Percentiles rank a stretch among this genome's conserved stretches.
Conservation (phyloP, 139 green algal genomes). For the Diplosphaera chodatii region DNA sequence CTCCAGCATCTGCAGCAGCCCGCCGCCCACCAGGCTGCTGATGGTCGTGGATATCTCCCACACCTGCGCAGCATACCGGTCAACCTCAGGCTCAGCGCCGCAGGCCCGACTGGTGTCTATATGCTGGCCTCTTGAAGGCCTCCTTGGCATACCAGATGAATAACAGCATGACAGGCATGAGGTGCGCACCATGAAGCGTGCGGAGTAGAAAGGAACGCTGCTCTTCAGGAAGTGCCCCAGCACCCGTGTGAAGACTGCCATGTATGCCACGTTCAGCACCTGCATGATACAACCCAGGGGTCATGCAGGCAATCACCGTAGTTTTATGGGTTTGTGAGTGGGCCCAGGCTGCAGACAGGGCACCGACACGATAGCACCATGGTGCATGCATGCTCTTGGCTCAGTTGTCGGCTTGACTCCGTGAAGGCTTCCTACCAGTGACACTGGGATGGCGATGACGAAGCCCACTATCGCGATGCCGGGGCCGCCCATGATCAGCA, state of each 20-base stretch:
- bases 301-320: too few species aligned
- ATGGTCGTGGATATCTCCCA: not conserved
- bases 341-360: too few species aligned
- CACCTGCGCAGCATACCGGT: not conserved
- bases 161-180: too few species aligned
- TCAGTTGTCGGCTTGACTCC: too few species aligned
- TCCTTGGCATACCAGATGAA: too few species aligned
- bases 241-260: not conserved
- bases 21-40: not conserved
- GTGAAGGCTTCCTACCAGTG: not conserved
- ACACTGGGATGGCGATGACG: not conserved
- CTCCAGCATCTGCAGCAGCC: not conserved
- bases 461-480: not conserved
- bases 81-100: too few species aligned
- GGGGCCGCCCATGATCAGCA: not conserved
- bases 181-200: not conserved
- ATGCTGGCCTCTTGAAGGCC: too few species aligned
- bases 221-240: not conserved
- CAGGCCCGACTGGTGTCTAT: too few species aligned
- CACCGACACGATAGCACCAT: too few species aligned
- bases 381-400: too few species aligned
- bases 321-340: too few species aligned
- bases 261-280: not conserved
- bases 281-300: not conserved
- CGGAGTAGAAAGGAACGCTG: not conserved